Evolutionary conservation across 768 basidiomycete genomes (phyloP).

Genomic region (Agrocybe pediades): DNA sequence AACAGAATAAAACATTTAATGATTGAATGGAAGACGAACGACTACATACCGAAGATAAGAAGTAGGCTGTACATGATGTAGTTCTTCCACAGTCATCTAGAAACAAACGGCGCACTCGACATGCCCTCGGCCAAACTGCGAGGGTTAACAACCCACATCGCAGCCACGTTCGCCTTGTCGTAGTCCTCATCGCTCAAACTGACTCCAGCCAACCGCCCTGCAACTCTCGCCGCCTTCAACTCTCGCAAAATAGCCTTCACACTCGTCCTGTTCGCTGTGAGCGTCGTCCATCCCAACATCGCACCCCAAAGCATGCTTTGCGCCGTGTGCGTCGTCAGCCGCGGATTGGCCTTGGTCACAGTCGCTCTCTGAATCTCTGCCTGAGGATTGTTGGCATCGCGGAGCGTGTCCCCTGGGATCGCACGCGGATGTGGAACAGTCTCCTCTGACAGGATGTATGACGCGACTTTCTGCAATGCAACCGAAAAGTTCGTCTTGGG

Average conservation of each 20-base stretch:
- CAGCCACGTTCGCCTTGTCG: slow-evolving; percentile 28
- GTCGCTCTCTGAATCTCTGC: slow-evolving; percentile 52
- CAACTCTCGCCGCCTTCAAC: slow-evolving; percentile 45
- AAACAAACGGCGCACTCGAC: slow-evolving; percentile 13
- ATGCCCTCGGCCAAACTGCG: slow-evolving; percentile 71
- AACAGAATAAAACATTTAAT: background rate
- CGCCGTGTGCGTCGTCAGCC: slow-evolving; percentile 77
- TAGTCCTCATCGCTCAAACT: slow-evolving; percentile 15
- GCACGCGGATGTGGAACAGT: slow-evolving; percentile 35
- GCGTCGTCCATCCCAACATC: slow-evolving; percentile 74
- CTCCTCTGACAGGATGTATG: slow-evolving; percentile 53
- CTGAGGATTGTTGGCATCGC: slow-evolving; percentile 5
- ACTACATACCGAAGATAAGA: too few relatives aligned
- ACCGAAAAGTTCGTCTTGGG: slow-evolving; percentile 39
- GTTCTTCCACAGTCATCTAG: background rate
- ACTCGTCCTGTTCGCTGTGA: slow-evolving; percentile 84
- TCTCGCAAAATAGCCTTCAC: slow-evolving; percentile 75
- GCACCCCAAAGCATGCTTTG: slow-evolving; percentile 74
- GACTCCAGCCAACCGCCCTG: slow-evolving; percentile 31
- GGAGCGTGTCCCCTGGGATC: slow-evolving; percentile 23
- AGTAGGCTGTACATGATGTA: background rate
- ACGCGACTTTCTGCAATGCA: slow-evolving; percentile 53
- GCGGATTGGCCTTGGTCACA: slow-evolving; percentile 55
- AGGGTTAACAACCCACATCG: slow-evolving; percentile 79
- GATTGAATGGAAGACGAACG: too few relatives aligned